Percentiles rank a stretch among this genome's conserved stretches.
Conservation (phyloP, 768 basidiomycete species). For the Pleurotus ostreatus region DNA sequence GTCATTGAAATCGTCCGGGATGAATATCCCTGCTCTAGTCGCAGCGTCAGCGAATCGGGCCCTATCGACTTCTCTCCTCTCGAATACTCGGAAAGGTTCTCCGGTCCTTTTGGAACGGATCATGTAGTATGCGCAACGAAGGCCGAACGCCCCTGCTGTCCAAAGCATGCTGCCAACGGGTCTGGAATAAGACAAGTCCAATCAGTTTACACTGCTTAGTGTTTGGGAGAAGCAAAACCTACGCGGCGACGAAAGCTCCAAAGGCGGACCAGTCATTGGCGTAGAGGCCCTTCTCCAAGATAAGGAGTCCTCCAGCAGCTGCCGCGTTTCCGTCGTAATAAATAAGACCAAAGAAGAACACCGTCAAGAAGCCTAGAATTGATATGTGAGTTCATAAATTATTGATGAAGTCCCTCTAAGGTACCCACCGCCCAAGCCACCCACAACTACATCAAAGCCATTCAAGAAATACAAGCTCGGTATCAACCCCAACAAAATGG, state of each 20-base stretch:
- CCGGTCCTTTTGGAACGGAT: background rate
- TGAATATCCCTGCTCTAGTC: background rate
- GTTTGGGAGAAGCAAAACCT: background rate
- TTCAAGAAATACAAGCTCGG: background rate
- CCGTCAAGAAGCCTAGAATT: background rate
- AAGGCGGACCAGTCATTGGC: conserved; percentile 10
- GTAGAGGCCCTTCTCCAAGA: background rate
- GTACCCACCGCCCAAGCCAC: background rate
- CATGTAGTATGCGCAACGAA: background rate
- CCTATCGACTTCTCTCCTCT: conserved; percentile 1
- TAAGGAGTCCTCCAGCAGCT: background rate
- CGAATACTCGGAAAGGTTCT: background rate
- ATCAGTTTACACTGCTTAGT: background rate
- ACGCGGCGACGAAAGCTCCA: conserved; percentile 8
- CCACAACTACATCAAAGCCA: conserved; percentile 4
- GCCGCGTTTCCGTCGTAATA: conserved; percentile 3
- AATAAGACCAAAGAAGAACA: conserved; percentile 4
- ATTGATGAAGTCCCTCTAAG: background rate
- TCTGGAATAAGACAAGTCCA: background rate
- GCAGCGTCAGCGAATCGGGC: conserved; percentile 4
- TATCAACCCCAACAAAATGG: conserved; percentile 1
- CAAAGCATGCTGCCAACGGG: conserved; percentile 6
- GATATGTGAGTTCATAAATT: background rate
- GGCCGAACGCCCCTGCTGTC: background rate
- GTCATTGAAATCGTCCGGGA: conserved; percentile 1